A percentile compares a stretch with the other conserved stretches of the same genome.
phyloP scores from a whole-genome alignment of 2,329 filamentous ascomycete species.

The Akanthomyces muscarius region DNA sequence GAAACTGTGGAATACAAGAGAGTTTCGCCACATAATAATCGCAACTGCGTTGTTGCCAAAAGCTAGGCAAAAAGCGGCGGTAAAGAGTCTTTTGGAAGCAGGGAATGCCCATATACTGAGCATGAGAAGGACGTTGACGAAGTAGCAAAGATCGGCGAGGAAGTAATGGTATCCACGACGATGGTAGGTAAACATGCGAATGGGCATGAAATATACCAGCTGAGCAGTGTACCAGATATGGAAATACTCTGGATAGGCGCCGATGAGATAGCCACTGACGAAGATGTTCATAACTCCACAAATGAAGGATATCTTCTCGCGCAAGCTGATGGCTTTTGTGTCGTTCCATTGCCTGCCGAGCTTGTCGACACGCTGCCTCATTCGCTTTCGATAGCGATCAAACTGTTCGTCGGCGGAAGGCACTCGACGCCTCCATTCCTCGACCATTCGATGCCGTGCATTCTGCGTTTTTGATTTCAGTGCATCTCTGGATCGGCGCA shows the following conservation, averaged over 20 bases:
- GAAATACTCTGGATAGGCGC: constrained; percentile 78
- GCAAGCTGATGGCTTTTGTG: constrained; percentile 77
- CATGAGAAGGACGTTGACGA: constrained; percentile 83
- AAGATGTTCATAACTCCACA: constrained; percentile 96
- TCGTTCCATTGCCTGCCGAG: constrained; percentile 84
- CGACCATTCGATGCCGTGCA: constrained; percentile 85
- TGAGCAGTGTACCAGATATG: constrained; percentile 90
- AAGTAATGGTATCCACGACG: constrained; percentile 95
- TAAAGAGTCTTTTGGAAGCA: constrained; percentile 83
- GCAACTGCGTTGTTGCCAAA: constrained; percentile 97
- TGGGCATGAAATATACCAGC: constrained; percentile 93
- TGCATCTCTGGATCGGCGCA: constrained; percentile 76
- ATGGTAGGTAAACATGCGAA: constrained; percentile 88
- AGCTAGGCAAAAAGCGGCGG: constrained; percentile 85
- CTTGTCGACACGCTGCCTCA: constrained; percentile 85
- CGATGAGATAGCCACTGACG: constrained; percentile 89
- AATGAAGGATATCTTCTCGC: constrained; percentile 96
- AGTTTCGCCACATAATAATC: constrained; percentile 99
- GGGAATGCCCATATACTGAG: constrained; percentile 89
- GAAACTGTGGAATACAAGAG: constrained; percentile 94
- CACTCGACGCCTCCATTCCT: constrained; percentile 84
- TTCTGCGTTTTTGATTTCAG: constrained; percentile 70
- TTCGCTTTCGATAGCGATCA: constrained; percentile 81
- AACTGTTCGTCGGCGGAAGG: constrained; percentile 89
- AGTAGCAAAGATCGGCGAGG: constrained; percentile 94